Evolutionary conservation across 2,329 filamentous ascomycete species (phyloP), one percentile per base, ranked within the genome.

Genomic region (Phialophora tarda): DNA sequence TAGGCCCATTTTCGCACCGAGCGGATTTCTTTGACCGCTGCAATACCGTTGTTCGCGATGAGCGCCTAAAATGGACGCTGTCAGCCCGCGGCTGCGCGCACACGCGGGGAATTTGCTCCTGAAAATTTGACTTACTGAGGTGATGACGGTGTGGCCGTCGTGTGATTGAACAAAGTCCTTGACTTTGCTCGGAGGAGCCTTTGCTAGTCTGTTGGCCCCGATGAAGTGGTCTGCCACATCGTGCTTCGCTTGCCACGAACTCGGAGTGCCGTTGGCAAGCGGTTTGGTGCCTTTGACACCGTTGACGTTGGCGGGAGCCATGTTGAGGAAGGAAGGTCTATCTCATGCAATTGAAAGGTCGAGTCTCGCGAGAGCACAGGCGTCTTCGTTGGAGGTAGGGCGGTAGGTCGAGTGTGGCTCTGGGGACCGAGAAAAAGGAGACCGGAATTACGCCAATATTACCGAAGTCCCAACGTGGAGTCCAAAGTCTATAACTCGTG

Each of bases 1-100:
- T 99, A 99, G 69, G 95, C 95, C 95, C 95, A 99, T 93, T 98
- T 99, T 81, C 95, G 91, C 77, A 99, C 94, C 67, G 94, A 98
- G 80, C 95, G 89, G 78, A 99, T 99, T 82, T 99, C 95, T 83
- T 99, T 99, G 80, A 99, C 95, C 77, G 95, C 95, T 59, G 95
- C 95, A 80, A 99, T 99, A 86, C 95, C 95, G 84, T 99, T 99
- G 85, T 99, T 99, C 79, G 95, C 95, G 81, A 99, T 99, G 71
- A 99, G 86, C 62, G 98, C 93, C 94, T 98, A 76, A 23, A 73
- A 8, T 63, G 61, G n/a, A 10, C 23, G 56, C 21, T 41, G 64
- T 74, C 61, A 75, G 65, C 67, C 21, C 32, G 47, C 50, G 61
- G 59, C 48, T 56, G 44, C 50, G 30, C 26, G 51, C 58, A 28